Conservation (phyloP, 2,329 filamentous ascomycete species). For the Neonectria neomacrospora region DNA sequence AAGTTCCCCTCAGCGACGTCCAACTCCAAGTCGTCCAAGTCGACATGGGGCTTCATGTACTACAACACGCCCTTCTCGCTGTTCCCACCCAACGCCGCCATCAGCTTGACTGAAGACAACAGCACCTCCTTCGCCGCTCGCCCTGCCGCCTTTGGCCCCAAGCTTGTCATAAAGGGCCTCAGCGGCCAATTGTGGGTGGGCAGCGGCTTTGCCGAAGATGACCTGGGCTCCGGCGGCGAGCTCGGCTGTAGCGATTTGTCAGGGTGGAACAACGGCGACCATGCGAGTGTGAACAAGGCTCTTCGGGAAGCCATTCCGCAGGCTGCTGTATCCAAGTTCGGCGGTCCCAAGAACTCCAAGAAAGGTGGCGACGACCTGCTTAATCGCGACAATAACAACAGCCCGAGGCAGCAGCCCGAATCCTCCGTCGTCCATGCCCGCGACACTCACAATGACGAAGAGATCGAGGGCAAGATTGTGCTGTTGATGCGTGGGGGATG, state of each 20-base stretch:
- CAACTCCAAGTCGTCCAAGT: conserved; percentile 31
- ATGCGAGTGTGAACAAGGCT: conserved; percentile 55
- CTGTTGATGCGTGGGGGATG: conserved; percentile 92
- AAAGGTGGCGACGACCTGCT: conserved; percentile 38
- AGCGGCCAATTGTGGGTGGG: conserved; percentile 95
- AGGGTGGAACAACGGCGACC: conserved; percentile 78
- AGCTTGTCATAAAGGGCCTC: conserved; percentile 78
- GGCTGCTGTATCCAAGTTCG: conserved; percentile 30
- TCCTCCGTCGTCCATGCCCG: conserved; percentile 86
- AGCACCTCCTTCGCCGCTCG: conserved; percentile 95
- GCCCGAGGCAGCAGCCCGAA: conserved; percentile 49
- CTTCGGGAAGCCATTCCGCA: conserved; percentile 46
- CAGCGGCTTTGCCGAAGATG: conserved; percentile 88
- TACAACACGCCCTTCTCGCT: conserved; percentile 84
- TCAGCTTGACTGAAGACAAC: conserved; percentile 97
- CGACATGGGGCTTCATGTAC: conserved; percentile 66
- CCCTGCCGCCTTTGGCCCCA: conserved; percentile 91
- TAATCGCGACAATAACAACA: conserved; percentile 48
- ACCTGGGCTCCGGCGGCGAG: conserved; percentile 76
- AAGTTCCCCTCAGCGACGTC: conserved; percentile 27
- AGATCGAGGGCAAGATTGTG: conserved; percentile 93
- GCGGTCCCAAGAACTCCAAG: conserved; percentile 25
- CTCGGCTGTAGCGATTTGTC: conserved; percentile 95
- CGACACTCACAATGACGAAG: conserved; percentile 88
- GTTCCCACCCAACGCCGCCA: conserved; percentile 94